Base-by-base conservation (phyloP, 208 protist genomes). In the Leishmania turanica region DNA sequence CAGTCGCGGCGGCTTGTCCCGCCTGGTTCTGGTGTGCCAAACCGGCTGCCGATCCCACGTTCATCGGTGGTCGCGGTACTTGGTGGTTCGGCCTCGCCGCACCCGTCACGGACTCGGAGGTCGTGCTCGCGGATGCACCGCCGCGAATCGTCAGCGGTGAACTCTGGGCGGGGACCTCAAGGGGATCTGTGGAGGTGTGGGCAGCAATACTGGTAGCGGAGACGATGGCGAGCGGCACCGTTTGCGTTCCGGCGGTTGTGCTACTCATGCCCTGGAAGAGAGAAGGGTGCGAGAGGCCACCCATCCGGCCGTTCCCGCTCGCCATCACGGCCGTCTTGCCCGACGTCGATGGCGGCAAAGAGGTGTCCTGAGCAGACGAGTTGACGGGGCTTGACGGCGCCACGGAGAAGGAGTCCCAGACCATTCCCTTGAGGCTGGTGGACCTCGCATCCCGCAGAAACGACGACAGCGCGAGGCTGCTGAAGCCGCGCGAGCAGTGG, bases 381-480 rank as follows among this genome's bases (percentile, higher is more conserved):
- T 21, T 31, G 58, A 64, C 58, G 27, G 24, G 8, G 24, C 11
- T 64, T 31, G 58, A 64, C 58, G 17, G 21, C 58, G 24, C 27
- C 53, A 31, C 21, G 27, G 31, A 19, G n/a, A 31, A 31, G 17
- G 72, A 75, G 27, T 24, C 51, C 17, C 49, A 37, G 19, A 75
- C 21, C 40, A 40, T 31, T 11, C 27, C 45, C 70, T 74, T 13
- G 31, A 45, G 8, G 34, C 27, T 45, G 31, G 42, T 53, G 21
- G 81, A 66, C 13, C 81, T 56, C 13, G 81, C 81, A 40, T 80
- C 68, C 37, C 76, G 75, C 70, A 80, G 21, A 24, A 77, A 84
- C 42, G 76, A 81, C 0, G 81, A 77, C 19, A 84, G 70, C 34
- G 80, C n/a, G 70, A 84, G 70, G 62, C 81, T 81, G 71, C 49